Evolutionary conservation across 139 green algal species (phyloP).

Genomic region (Tetratostichococcus sp.): DNA sequence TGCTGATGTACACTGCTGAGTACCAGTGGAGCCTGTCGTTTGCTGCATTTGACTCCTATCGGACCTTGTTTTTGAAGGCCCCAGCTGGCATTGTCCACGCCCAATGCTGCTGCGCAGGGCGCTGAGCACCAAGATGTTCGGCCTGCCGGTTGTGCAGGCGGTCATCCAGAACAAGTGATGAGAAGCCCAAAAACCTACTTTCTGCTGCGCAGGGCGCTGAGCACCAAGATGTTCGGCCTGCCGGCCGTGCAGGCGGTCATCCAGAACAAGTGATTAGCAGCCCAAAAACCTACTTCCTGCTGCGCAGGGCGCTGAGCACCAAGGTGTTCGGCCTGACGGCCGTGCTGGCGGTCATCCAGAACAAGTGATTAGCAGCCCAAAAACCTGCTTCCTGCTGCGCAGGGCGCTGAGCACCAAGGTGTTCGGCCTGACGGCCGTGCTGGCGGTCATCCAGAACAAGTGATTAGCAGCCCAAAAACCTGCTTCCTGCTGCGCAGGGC

Average conservation of each 20-base stretch:
- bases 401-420: conserved; percentile 1
- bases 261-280: conserved; percentile 51
- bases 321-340: conserved; percentile 9
- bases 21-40: too few relatives aligned
- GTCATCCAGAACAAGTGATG: conserved; percentile 48
- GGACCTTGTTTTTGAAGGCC: too few relatives aligned
- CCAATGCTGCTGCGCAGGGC: too few relatives aligned
- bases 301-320: background rate
- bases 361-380: too few relatives aligned
- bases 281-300: too few relatives aligned
- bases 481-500: too few relatives aligned
- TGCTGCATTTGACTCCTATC: too few relatives aligned
- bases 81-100: too few relatives aligned
- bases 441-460: conserved; percentile 42
- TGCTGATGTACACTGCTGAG: too few relatives aligned
- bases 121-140: background rate
- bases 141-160: conserved; percentile 21
- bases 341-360: conserved; percentile 30
- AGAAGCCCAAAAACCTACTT: too few relatives aligned
- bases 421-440: conserved; percentile 8
- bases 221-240: background rate
- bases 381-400: too few relatives aligned
- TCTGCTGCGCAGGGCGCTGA: background rate
- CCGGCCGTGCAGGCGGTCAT: conserved; percentile 32
- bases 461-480: too few relatives aligned